Conservation (phyloP, 2,329 filamentous ascomycete genomes). For the Penicillium sp. region DNA sequence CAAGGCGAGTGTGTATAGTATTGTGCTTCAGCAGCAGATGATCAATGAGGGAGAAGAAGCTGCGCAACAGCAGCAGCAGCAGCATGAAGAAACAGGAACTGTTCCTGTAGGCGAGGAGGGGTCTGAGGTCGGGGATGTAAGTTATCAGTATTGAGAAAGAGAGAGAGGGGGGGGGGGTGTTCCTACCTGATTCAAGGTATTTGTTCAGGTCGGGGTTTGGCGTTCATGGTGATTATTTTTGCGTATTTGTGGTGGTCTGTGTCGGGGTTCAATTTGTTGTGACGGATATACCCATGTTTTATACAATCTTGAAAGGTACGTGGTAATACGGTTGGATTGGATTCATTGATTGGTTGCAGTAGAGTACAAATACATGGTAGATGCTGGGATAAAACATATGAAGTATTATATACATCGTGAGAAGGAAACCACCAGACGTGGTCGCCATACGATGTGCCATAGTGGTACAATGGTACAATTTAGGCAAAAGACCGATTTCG, state of each 20-base stretch:
- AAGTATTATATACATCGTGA: constrained; percentile 34
- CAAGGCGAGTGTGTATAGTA: constrained; percentile 98
- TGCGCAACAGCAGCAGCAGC: constrained; percentile 32
- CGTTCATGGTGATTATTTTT: not conserved
- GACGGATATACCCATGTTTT: constrained; percentile 15
- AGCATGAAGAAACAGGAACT: constrained; percentile 28
- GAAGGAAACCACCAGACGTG: constrained; percentile 6
- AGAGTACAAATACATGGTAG: constrained; percentile 15
- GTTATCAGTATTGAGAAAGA: constrained; percentile 24
- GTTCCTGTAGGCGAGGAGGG: constrained; percentile 27
- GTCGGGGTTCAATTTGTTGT: constrained; percentile 13
- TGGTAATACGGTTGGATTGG: not conserved
- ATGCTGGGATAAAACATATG: constrained; percentile 20
- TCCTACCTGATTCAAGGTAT: constrained; percentile 14
- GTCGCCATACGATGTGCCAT: constrained; percentile 20
- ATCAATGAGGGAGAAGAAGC: constrained; percentile 62
- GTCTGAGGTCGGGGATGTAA: constrained; percentile 28
- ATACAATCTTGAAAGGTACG: not conserved
- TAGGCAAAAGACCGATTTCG: constrained; percentile 49
- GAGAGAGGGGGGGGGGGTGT: constrained; percentile 15
- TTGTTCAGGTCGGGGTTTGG: not conserved
- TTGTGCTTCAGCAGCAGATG: constrained; percentile 97
- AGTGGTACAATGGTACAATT: constrained; percentile 33
- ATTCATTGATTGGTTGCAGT: constrained; percentile 2
- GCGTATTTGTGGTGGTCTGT: constrained; percentile 2